Percentiles rank a stretch among this genome's conserved stretches.
phyloP scores from a whole-genome alignment of 176 grass and related monocot genomes.

The Metroxylon sagu region DNA sequence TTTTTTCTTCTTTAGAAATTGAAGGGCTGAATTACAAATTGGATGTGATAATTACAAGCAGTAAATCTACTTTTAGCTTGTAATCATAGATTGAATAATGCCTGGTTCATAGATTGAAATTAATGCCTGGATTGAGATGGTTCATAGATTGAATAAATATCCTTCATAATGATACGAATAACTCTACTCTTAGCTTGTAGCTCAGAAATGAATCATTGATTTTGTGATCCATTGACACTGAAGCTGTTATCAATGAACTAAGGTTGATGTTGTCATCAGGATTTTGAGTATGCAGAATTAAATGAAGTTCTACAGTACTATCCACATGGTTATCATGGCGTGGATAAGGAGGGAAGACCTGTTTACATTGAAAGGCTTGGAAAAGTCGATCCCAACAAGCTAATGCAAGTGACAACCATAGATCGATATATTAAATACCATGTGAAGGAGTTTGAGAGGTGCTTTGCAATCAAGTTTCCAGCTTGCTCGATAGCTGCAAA shows the following conservation, averaged over 20 bases:
- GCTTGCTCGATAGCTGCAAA: conserved; percentile 24
- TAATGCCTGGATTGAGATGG: no score
- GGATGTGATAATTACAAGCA: no score
- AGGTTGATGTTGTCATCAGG: conserved; percentile 37
- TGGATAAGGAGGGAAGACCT: conserved; percentile 92
- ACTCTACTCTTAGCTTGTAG: no score
- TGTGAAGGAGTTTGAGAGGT: conserved; percentile 26
- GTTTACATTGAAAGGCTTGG: conserved; percentile 85
- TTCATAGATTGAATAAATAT: no score
- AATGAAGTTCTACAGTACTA: conserved; percentile 73
- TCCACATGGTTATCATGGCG: conserved; percentile 95
- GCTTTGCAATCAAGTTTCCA: conserved; percentile 20
- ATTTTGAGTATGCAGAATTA: conserved; percentile 70
- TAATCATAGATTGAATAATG: no score
- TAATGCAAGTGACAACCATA: conserved; percentile 84
- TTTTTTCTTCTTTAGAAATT: no score
- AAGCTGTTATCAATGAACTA: not conserved
- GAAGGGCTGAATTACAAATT: no score
- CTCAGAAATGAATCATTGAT: no score
- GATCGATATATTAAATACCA: conserved; percentile 91
- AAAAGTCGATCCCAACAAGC: conserved; percentile 70
- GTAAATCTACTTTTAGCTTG: no score
- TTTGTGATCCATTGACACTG: no score
- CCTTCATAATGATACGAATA: no score
- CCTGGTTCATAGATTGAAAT: no score